Conservation (phyloP, 2,329 filamentous ascomycete genomes). For the Aspergillus persii region DNA sequence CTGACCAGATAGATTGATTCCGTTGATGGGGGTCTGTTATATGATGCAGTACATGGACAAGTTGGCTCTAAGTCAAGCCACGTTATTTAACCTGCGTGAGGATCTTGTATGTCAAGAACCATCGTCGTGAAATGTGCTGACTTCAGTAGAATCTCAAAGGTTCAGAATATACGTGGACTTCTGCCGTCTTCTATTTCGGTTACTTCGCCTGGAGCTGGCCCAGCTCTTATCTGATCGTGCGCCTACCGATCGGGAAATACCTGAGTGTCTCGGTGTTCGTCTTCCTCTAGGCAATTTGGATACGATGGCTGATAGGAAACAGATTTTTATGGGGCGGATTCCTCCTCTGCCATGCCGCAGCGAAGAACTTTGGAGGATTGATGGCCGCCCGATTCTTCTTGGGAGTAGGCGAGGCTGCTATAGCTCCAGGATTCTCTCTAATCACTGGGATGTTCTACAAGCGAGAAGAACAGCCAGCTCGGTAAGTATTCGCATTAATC, state of each 20-base stretch:
- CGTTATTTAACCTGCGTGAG: conserved; percentile 25
- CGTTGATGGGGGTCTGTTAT: conserved; percentile 29
- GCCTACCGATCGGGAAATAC: conserved; percentile 29
- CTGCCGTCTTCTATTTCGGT: conserved; percentile 36
- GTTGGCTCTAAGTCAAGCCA: conserved; percentile 29
- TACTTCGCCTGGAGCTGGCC: conserved; percentile 41
- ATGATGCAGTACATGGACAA: conserved; percentile 34
- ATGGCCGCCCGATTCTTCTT: conserved; percentile 42
- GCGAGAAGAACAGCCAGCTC: conserved; percentile 31
- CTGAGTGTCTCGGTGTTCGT: conserved; percentile 30
- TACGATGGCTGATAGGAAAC: background rate
- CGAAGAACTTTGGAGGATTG: conserved; percentile 29
- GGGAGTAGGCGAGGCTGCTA: conserved; percentile 29
- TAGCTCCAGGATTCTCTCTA: conserved; percentile 35
- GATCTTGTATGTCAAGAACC: conserved; percentile 18
- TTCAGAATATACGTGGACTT: conserved; percentile 31
- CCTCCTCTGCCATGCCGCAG: conserved; percentile 33
- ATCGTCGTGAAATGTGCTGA: conserved; percentile 1
- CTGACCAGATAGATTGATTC: conserved; percentile 20
- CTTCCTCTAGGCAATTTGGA: background rate
- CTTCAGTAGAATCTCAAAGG: conserved; percentile 22
- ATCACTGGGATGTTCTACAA: conserved; percentile 39
- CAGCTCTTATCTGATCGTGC: conserved; percentile 37
- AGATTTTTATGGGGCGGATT: conserved; percentile 28
- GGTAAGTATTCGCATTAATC: conserved; percentile 3